Evolutionary conservation across 768 basidiomycete genomes (phyloP).

Genomic region (Lactarius trivialis): DNA sequence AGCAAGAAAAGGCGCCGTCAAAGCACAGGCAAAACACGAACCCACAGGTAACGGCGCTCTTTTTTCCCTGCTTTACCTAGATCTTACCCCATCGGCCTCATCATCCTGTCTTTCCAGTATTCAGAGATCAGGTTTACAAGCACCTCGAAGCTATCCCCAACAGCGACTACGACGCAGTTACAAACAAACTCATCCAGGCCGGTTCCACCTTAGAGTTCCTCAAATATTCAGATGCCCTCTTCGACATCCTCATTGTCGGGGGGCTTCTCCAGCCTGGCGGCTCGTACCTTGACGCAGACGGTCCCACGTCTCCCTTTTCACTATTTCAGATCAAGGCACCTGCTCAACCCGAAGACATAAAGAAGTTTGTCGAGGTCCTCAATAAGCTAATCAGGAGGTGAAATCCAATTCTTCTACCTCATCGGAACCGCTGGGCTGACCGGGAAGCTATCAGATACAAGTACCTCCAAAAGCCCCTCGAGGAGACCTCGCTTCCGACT

Average conservation of each 20-base stretch:
- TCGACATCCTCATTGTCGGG: conserved; percentile 93
- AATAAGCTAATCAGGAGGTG: conserved; percentile 95
- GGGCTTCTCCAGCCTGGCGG: conserved; percentile 96
- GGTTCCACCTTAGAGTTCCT: conserved; percentile 90
- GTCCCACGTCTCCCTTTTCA: conserved; percentile 82
- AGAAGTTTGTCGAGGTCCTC: conserved; percentile 89
- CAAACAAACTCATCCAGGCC: conserved; percentile 82
- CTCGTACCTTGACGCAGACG: conserved; percentile 79
- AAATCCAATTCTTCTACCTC: conserved; percentile 13
- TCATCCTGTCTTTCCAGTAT: conserved; percentile 45
- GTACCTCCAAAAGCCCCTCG: conserved; percentile 96
- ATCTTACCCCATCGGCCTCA: conserved; percentile 13
- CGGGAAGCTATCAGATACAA: conserved; percentile 65
- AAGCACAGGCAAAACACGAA: conserved; percentile 92
- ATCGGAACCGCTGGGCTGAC: conserved; percentile 6
- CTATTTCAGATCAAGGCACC: conserved; percentile 77
- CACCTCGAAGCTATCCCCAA: conserved; percentile 77
- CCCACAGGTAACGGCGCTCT: conserved; percentile 47
- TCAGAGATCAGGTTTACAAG: conserved; percentile 90
- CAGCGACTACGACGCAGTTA: conserved; percentile 76
- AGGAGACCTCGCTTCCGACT: conserved; percentile 72
- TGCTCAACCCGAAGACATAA: conserved; percentile 77
- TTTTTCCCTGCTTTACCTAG: background rate
- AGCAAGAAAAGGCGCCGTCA: conserved; percentile 88
- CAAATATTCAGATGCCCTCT: conserved; percentile 95